Conservation (phyloP, 2,329 filamentous ascomycete species). For the Rugonectria rugulosa region DNA sequence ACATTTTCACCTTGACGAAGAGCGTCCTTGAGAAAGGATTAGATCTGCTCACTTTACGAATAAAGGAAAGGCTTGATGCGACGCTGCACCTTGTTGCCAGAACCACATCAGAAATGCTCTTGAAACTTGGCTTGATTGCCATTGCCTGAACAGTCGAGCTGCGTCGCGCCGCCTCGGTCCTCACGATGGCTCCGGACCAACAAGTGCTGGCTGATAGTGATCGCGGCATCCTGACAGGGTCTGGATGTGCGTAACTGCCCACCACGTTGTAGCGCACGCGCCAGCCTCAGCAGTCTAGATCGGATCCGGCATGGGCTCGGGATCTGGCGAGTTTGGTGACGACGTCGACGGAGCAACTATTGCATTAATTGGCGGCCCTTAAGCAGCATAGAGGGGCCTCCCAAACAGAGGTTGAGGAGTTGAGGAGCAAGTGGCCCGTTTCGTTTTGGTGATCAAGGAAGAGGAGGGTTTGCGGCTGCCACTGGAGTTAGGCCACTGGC, state of each 20-base stretch:
- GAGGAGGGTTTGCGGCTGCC: slow-evolving; percentile 37
- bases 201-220: slow-evolving; percentile 38
- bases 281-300: slow-evolving; percentile 37
- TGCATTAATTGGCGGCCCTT: slow-evolving; percentile 33
- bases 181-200: slow-evolving; percentile 36
- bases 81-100: slow-evolving; percentile 22
- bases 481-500: slow-evolving; percentile 26
- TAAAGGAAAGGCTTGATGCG: slow-evolving; percentile 25
- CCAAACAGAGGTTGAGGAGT: slow-evolving; percentile 29
- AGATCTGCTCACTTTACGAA: slow-evolving; percentile 24
- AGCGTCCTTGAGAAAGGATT: slow-evolving; percentile 2
- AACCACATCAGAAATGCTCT: slow-evolving; percentile 31
- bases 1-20: too few species aligned
- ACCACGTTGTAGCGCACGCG: slow-evolving; percentile 37
- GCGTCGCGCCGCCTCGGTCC: slow-evolving; percentile 39
- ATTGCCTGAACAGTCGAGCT: slow-evolving; percentile 42
- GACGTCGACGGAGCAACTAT: slow-evolving; percentile 39
- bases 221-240: slow-evolving; percentile 38
- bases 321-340: slow-evolving; percentile 37
- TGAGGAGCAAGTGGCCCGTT: slow-evolving; percentile 28
- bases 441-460: slow-evolving; percentile 19
- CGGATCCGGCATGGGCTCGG: slow-evolving; percentile 36
- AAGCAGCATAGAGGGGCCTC: slow-evolving; percentile 32
- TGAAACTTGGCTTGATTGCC: slow-evolving; percentile 33
- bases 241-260: slow-evolving; percentile 32